Evolutionary conservation across 2,329 filamentous ascomycete species (phyloP), one percentile per base, ranked within the genome.

Genomic region (Alternaria sp.): DNA sequence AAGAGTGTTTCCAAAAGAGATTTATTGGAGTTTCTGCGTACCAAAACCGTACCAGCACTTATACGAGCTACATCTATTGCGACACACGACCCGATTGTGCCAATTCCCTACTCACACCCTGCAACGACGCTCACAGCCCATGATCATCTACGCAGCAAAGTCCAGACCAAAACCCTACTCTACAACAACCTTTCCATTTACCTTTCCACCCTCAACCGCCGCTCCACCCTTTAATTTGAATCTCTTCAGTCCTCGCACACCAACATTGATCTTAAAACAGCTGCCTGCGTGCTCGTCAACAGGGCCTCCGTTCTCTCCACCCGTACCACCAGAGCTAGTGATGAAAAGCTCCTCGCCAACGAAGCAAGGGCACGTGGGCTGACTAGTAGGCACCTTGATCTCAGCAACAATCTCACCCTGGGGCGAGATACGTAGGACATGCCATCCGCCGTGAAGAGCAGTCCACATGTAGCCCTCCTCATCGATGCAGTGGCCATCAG

Each of bases 401-500:
- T 92, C 86, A 6, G 91, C 92, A 5, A 93, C 82, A 29, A 96
- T 78, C 69, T 88, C 80, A 3, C 92, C 92, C 50, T 84, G 77
- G 4, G 88, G 86, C 46, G 85, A 86, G 71, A 97, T 89, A 74
- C 90, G 87, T 65, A 96, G 80, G 24, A 97, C 91, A 60, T 87
- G 85, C 58, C 85, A 82, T 62, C 90, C 90, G 53, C 92, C 92
- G 73, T 92, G 95, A n/a, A 95, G 83, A 7, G 92, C 91, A 61
- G 90, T 88, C 93, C 94, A 97, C 70, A 97, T 83, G 79, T 90
- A 89, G n/a, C 92, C 93, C 54, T 96, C 87, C 41, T 84, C 85
- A 72, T 97, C 93, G 70, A 96, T 85, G 62, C 89, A 88, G 78
- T 94, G 93, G 2, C 93, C 93, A 77, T 97, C 93, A 1, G 92